phyloP scores from a whole-genome alignment of 129 eudicot species.

The Lactuca sativa region DNA sequence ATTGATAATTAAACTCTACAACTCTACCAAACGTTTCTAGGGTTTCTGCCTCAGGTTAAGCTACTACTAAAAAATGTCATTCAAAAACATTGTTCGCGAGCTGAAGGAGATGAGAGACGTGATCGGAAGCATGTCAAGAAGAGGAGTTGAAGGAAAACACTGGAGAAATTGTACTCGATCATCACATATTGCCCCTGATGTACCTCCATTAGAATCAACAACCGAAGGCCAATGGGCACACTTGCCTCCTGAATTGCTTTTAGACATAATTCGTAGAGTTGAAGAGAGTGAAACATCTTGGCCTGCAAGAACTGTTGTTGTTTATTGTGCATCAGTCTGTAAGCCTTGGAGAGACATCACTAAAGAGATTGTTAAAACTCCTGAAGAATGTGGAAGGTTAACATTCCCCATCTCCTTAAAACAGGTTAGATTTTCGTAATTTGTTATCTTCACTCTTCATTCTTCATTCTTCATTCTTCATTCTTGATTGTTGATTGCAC shows the following conservation, averaged over 20 bases:
- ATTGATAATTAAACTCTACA: background rate
- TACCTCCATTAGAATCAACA: conserved; percentile 38
- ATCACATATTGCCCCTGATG: conserved; percentile 77
- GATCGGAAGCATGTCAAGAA: conserved; percentile 56
- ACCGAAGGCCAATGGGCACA: conserved; percentile 84
- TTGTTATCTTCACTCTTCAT: background rate
- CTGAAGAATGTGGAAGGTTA: conserved; percentile 84
- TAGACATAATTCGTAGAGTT: conserved; percentile 74
- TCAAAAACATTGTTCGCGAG: conserved; percentile 53
- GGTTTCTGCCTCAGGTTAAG: conserved; percentile 9
- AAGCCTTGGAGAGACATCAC: conserved; percentile 89
- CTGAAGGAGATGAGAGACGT: conserved; percentile 61
- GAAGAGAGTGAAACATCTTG: conserved; percentile 78
- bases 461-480: no score
- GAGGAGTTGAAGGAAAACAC: conserved; percentile 59
- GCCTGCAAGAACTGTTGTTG: conserved; percentile 80
- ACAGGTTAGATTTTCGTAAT: conserved; percentile 50
- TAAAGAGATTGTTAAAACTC: conserved; percentile 83
- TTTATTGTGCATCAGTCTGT: conserved; percentile 82
- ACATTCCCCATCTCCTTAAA: conserved; percentile 91
- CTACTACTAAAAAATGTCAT: conserved; percentile 48
- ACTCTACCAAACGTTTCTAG: conserved; percentile 4
- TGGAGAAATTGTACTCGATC: conserved; percentile 67
- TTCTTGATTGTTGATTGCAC: no score
- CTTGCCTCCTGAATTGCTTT: conserved; percentile 84